phyloP scores from a whole-genome alignment of 2,329 filamentous ascomycete species.

The Paecilomyces variotii region DNA sequence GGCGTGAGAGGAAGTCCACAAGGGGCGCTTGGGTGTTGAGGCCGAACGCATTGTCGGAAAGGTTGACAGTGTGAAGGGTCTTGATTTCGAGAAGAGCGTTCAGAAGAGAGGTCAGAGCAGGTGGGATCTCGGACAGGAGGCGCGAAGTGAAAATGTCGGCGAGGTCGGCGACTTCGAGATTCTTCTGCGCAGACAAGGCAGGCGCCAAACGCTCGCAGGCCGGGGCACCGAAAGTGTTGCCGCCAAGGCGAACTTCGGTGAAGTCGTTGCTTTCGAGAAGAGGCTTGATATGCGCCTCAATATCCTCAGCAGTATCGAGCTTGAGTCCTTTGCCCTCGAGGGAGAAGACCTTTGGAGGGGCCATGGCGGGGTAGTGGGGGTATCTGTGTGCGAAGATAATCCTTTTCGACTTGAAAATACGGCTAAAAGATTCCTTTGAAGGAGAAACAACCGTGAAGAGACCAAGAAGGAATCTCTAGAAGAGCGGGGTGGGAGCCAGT shows the following conservation, averaged over 20 bases:
- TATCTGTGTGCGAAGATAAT: not conserved
- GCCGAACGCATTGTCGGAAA: constrained; percentile 97
- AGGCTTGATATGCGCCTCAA: constrained; percentile 72
- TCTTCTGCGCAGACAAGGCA: constrained; percentile 76
- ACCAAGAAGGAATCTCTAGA: not conserved
- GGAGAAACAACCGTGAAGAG: not conserved
- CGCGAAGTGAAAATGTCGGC: constrained; percentile 97
- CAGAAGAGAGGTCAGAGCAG: constrained; percentile 76
- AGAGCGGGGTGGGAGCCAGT: constrained; percentile 1
- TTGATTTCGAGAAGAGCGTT: constrained; percentile 79
- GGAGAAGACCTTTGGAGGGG: constrained; percentile 60
- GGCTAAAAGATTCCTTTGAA: not conserved
- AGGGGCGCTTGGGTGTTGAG: constrained; percentile 90
- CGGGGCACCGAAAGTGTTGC: constrained; percentile 86
- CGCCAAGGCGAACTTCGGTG: constrained; percentile 77
- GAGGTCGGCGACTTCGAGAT: constrained; percentile 72
- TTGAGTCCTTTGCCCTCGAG: constrained; percentile 88
- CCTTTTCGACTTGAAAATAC: constrained; percentile 1
- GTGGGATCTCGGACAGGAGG: constrained; percentile 86
- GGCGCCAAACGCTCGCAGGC: constrained; percentile 80
- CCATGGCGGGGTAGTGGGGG: constrained; percentile 40
- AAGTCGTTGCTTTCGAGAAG: constrained; percentile 60
- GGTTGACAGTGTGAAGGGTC: constrained; percentile 81
- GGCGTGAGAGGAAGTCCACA: constrained; percentile 80
- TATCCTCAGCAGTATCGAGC: constrained; percentile 78